Conservation (phyloP, 306 rosid genomes). For the Carpinus viminea region DNA sequence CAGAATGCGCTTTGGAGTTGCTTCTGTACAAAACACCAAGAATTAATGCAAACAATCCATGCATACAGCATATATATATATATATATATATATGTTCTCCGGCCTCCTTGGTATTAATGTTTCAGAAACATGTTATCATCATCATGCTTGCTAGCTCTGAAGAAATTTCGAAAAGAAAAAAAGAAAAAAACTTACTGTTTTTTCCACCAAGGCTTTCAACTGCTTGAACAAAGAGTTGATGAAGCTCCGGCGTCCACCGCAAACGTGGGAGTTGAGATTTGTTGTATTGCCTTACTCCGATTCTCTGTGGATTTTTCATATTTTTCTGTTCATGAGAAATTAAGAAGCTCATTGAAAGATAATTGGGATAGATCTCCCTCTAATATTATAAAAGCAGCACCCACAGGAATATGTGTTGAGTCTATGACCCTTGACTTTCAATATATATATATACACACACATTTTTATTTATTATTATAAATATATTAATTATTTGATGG, state of each 20-base stretch:
- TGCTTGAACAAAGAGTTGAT: slow-evolving; percentile 36
- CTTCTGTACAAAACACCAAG: slow-evolving; percentile 55
- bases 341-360: neutral
- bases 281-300: slow-evolving; percentile 38
- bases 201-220: slow-evolving; percentile 49
- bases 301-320: slow-evolving; percentile 29
- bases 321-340: neutral
- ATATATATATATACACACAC: neutral
- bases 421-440: slow-evolving; percentile 26
- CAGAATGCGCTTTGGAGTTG: slow-evolving; percentile 73
- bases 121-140: too few species aligned
- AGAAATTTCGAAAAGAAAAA: neutral
- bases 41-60: neutral
- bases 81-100: neutral
- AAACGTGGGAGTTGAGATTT: slow-evolving; percentile 51
- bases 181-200: slow-evolving; percentile 25
- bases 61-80: too few species aligned
- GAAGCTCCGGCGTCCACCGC: slow-evolving; percentile 51
- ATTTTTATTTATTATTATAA: neutral
- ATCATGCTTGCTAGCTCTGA: too few species aligned
- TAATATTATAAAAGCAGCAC: neutral
- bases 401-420: neutral
- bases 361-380: neutral
- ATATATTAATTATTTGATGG: neutral
- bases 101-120: neutral